Percentiles rank a stretch among this genome's conserved stretches.
Conservation (phyloP, 306 rosid species). For the Oxytropis ochrocephala region DNA sequence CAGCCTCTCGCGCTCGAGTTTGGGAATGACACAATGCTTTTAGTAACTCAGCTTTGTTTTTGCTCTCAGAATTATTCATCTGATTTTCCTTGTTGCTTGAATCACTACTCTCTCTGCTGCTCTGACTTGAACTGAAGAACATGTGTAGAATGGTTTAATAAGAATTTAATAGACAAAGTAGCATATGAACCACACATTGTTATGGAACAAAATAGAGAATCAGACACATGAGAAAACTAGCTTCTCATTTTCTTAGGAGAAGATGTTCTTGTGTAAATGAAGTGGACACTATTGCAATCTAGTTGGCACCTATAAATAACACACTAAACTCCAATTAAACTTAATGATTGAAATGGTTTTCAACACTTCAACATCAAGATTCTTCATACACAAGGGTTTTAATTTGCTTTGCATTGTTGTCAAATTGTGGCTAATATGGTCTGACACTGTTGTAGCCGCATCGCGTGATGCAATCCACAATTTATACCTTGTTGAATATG, state of each 20-base stretch:
- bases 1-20: constrained; percentile 89
- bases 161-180: not conserved
- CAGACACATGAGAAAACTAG: not conserved
- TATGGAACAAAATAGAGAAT: too few species aligned
- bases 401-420: not conserved
- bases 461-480: not conserved
- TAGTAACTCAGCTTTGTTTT: constrained; percentile 52
- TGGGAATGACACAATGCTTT: constrained; percentile 86
- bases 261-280: too few species aligned
- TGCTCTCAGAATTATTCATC: constrained; percentile 14
- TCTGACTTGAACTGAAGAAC: constrained; percentile 27
- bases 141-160: not conserved
- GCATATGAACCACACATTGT: too few species aligned
- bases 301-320: too few species aligned
- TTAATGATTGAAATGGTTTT: not conserved
- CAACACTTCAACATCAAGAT: not conserved
- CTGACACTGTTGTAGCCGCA: not conserved
- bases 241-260: not conserved
- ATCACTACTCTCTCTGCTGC: constrained; percentile 37
- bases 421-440: not conserved
- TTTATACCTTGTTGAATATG: not conserved
- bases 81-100: constrained; percentile 21
- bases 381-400: not conserved
- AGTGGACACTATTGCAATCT: too few species aligned
- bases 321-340: not conserved